Conservation (phyloP, 805 yeast species). For the Yamadazyma phyllophila region DNA sequence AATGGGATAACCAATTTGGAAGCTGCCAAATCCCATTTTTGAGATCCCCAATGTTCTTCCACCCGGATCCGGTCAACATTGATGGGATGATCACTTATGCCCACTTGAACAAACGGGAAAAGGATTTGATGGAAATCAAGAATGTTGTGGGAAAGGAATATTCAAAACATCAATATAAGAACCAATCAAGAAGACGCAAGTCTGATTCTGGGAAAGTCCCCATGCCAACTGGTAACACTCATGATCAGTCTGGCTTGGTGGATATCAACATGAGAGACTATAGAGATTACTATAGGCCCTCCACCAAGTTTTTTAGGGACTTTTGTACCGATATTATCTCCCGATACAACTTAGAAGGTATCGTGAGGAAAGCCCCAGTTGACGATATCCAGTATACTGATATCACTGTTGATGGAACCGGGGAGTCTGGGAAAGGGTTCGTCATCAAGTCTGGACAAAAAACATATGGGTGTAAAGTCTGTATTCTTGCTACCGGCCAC, state of each 20-base stretch:
- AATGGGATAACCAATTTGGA: slow-evolving; percentile 44
- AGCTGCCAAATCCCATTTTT: slow-evolving; percentile 42
- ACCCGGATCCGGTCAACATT: slow-evolving; percentile 43
- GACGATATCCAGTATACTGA: slow-evolving; percentile 27
- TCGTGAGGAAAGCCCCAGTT: slow-evolving; percentile 34
- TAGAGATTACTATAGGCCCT: slow-evolving; percentile 45
- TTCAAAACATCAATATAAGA: slow-evolving; percentile 42
- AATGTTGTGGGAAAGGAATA: slow-evolving; percentile 45
- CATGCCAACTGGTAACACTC: slow-evolving; percentile 18
- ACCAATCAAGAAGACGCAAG: slow-evolving; percentile 10
- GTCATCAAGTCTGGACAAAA: slow-evolving; percentile 30
- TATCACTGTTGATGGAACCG: slow-evolving; percentile 21
- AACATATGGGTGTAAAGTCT: slow-evolving; percentile 31
- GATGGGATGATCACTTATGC: slow-evolving; percentile 46
- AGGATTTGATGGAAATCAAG: slow-evolving; percentile 39
- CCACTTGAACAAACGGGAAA: slow-evolving; percentile 26
- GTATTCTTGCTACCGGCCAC: slow-evolving; percentile 38
- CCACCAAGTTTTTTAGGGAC: slow-evolving; percentile 37
- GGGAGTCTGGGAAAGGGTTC: slow-evolving; percentile 29
- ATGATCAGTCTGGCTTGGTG: slow-evolving; percentile 34
- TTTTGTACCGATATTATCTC: slow-evolving; percentile 34
- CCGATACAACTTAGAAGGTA: slow-evolving; percentile 28
- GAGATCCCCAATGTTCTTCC: slow-evolving; percentile 49
- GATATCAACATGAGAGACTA: slow-evolving; percentile 44
- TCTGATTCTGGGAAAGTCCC: slow-evolving; percentile 14